These are phyloP conservation scores for Talaromyces sp. DNA, from an alignment of 2,329 filamentous ascomycete genomes.

Conservation along the genomic window DNA sequence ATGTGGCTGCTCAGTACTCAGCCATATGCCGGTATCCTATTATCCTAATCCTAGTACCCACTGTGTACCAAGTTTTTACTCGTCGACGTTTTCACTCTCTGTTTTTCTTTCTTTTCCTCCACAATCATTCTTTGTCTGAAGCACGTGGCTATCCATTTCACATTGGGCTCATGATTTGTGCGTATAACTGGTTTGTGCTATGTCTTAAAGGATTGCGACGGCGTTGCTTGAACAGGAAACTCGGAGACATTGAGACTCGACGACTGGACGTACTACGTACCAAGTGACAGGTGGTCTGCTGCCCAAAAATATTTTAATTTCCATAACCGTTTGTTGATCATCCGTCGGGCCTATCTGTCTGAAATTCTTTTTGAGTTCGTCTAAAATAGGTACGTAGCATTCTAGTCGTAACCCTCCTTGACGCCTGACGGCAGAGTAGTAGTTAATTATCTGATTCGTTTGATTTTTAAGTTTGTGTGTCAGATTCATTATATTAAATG, in stretches of 20 bases:
- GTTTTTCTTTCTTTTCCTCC: background rate
- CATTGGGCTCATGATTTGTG: background rate
- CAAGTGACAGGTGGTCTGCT: conserved; percentile 8
- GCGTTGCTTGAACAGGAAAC: background rate
- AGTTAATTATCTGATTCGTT: background rate
- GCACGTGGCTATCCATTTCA: conserved; percentile 7
- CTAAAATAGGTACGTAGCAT: too few species aligned
- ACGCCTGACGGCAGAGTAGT: background rate
- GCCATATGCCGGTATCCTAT: background rate
- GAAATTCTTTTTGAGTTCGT: background rate
- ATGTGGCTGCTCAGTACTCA: background rate
- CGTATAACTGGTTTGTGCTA: background rate
- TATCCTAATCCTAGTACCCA: too few species aligned
- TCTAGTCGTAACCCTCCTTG: background rate
- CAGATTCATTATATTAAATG: background rate
- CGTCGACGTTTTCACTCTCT: background rate
- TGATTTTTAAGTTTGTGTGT: background rate
- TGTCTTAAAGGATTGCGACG: background rate
- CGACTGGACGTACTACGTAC: background rate
- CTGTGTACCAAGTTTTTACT: background rate
- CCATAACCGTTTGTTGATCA: conserved; percentile 2
- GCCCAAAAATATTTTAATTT: background rate
- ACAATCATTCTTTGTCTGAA: background rate
- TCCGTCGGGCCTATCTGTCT: background rate
- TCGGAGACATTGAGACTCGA: background rate